Percentiles rank a stretch among this genome's conserved stretches.
Evolutionary conservation across 2,329 filamentous ascomycete species (phyloP).

Genomic region (Trichoderma sp.): DNA sequence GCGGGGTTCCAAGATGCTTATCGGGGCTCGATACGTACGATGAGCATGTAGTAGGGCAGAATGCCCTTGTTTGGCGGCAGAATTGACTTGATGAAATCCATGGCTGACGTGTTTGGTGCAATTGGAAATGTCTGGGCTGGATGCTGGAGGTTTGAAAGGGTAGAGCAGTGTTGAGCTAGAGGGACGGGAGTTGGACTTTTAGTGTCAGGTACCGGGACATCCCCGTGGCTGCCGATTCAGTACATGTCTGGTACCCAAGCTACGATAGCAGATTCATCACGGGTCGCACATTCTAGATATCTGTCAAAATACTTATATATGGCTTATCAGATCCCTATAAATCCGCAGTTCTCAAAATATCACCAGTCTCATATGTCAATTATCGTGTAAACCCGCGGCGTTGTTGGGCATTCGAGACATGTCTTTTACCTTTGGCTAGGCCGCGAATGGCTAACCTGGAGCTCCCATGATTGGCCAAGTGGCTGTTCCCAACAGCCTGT

Average conservation of each 20-base stretch:
- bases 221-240: background rate
- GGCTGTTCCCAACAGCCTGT: background rate
- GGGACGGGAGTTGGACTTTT: background rate
- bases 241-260: background rate
- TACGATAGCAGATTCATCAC: too few relatives aligned
- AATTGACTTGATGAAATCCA: slow-evolving; percentile 46
- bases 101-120: slow-evolving; percentile 25
- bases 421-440: background rate
- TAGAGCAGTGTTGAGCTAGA: background rate
- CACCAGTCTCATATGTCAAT: background rate
- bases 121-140: background rate
- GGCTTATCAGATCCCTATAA: too few relatives aligned
- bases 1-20: background rate
- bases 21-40: slow-evolving; percentile 40
- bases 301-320: background rate
- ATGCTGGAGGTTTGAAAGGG: background rate
- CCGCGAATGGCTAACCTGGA: slow-evolving; percentile 1
- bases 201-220: background rate
- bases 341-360: too few relatives aligned
- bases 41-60: slow-evolving; percentile 57
- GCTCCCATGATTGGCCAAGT: background rate
- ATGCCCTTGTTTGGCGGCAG: slow-evolving; percentile 52
- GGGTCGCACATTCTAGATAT: background rate
- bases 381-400: background rate
- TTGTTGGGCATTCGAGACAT: background rate